Evolutionary conservation across 345 rosid species (phyloP).

Genomic region (Pseudoturritis turrita): DNA sequence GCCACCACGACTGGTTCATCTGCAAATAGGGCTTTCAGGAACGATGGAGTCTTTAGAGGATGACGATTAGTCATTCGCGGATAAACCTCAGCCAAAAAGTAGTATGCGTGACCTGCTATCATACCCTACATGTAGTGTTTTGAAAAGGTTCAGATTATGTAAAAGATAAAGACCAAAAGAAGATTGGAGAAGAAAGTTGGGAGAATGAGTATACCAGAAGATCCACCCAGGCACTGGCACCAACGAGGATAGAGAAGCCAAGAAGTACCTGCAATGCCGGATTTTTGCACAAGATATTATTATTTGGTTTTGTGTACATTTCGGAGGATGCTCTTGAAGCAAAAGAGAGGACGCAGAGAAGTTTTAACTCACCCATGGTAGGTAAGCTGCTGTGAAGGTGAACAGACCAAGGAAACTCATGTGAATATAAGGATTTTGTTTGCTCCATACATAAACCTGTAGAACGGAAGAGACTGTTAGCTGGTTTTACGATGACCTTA

Average conservation of each 20-base stretch:
- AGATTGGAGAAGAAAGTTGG: background rate
- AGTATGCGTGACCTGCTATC: conserved; percentile 98
- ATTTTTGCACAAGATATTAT: background rate
- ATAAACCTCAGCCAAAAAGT: conserved; percentile 93
- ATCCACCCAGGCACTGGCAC: conserved; percentile 98
- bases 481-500: background rate
- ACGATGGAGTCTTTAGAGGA: conserved; percentile 76
- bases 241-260: conserved; percentile 95
- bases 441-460: conserved; percentile 99
- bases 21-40: conserved; percentile 80
- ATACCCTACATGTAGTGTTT: conserved; percentile 80
- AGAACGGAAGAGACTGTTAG: background rate
- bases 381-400: conserved; percentile 93
- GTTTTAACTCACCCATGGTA: conserved; percentile 81
- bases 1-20: conserved; percentile 84
- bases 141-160: background rate
- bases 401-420: conserved; percentile 98
- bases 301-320: background rate
- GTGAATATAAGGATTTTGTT: conserved; percentile 96
- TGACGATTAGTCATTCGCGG: conserved; percentile 88
- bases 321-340: background rate
- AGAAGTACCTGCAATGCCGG: conserved; percentile 63
- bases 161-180: background rate
- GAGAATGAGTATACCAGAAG: conserved; percentile 55
- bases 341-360: background rate